Evolutionary conservation across 352 stramenopile species (phyloP), one percentile per base, ranked within the genome.

Genomic region (Phytophthora sojae): DNA sequence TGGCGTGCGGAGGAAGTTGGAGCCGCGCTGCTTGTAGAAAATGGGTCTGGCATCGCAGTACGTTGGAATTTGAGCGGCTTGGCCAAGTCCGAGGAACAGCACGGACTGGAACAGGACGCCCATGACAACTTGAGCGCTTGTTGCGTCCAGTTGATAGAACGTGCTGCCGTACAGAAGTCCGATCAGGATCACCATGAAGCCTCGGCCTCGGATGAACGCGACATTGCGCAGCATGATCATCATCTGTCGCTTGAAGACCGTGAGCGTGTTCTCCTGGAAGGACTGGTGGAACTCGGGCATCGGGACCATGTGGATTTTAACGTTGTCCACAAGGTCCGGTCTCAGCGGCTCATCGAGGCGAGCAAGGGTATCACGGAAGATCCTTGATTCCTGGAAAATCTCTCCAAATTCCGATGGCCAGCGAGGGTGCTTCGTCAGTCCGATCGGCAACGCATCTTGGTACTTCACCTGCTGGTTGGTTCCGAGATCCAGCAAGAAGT

Each of bases 291-390:
- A 76, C 37, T 65, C 58, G 6, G 70, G 71, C 42, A 75, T 67
- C 93, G 37, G 39, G 60, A 91, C 97, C 37, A 98, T 85, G 45
- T 97, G 69, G 19, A 76, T 66, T 30, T 88, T 88, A n/a, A 91
- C 72, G 76, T 82, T 50, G 7, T 97, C 57, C 14, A 97, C 25
- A 25, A 98, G 85, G 2, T 97, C 64, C 29, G 97, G 78, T 70
- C 97, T 89, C 68, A 97, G 95, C 14, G 97, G 76, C 8, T 81
- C 78, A 29, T 92, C 92, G 5, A 96, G 87, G 67, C 97, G 91
- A 12, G 90, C 88, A 17, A 93, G 19, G n/a, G 57, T 76, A 12
- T 59, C 51, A 3, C 61, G 50, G 26, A 78, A 66, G 7, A 78
- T 64, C 15, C 53, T 52, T 1, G 73, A 81, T 17, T 64, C 52